These are phyloP conservation scores for Aspergillus terreus DNA, from an alignment of 2,329 filamentous ascomycete species.

Conservation along the genomic window DNA sequence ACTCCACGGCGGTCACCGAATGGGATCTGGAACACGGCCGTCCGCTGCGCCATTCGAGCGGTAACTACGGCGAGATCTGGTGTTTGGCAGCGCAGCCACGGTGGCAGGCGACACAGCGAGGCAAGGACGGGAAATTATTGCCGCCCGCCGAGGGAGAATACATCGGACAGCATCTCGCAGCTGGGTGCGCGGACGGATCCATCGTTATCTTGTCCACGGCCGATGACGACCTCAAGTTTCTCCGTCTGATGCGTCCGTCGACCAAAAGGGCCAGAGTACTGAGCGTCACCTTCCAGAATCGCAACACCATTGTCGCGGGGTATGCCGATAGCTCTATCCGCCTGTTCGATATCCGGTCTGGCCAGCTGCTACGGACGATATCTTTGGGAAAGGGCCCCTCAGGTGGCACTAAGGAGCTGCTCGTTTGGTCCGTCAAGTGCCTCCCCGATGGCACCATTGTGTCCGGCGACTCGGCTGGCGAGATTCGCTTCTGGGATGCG, in stretches of 20 bases:
- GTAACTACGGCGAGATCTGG: conserved; percentile 96
- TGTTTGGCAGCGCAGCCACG: conserved; percentile 84
- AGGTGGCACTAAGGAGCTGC: conserved; percentile 76
- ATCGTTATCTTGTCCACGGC: conserved; percentile 83
- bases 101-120: conserved; percentile 37
- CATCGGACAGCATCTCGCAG: conserved; percentile 65
- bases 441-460: conserved; percentile 85
- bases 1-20: conserved; percentile 86
- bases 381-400: conserved; percentile 75
- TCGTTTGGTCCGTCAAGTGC: conserved; percentile 91
- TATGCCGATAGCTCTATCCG: conserved; percentile 97
- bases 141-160: conserved; percentile 36
- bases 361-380: conserved; percentile 73
- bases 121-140: conserved; percentile 33
- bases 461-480: conserved; percentile 90
- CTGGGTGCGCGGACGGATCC: conserved; percentile 87
- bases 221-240: conserved; percentile 76
- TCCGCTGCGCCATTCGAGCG: conserved; percentile 77
- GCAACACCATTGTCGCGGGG: conserved; percentile 77
- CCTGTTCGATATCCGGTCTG: conserved; percentile 79
- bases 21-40: conserved; percentile 83
- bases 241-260: conserved; percentile 70
- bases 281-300: conserved; percentile 84
- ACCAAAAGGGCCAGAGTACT: conserved; percentile 85
- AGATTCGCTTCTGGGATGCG: conserved; percentile 89